phyloP scores from a whole-genome alignment of 2,329 filamentous ascomycete genomes.

The Colletotrichum costaricense region DNA sequence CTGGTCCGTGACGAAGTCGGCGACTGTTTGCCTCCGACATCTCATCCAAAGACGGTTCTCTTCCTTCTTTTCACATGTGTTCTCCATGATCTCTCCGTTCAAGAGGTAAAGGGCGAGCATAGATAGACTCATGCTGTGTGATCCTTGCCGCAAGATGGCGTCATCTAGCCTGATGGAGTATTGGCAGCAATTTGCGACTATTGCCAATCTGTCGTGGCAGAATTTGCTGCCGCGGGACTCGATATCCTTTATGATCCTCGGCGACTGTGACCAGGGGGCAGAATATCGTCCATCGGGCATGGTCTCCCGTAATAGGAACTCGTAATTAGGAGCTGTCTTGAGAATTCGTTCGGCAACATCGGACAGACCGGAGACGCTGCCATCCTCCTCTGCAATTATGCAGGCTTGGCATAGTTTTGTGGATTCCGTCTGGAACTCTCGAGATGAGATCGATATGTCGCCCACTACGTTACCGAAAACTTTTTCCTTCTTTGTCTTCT shows the following conservation, averaged over 20 bases:
- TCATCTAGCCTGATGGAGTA: constrained; percentile 1
- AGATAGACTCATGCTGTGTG: background rate
- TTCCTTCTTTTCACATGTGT: too few relatives aligned
- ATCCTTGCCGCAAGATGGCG: background rate
- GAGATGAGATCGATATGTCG: background rate
- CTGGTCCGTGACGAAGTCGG: background rate
- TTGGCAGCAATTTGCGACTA: constrained; percentile 8
- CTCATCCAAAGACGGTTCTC: accelerated
- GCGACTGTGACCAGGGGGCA: background rate
- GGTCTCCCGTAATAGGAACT: background rate
- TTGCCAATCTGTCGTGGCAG: background rate
- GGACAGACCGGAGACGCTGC: background rate
- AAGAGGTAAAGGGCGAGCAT: background rate
- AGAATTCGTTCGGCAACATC: background rate
- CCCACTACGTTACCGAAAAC: background rate
- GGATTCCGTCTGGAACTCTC: background rate
- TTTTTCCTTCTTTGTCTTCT: background rate
- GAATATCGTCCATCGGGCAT: background rate
- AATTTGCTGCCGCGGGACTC: background rate
- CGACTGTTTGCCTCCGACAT: background rate
- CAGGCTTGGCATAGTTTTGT: background rate
- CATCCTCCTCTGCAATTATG: background rate
- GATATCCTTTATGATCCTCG: background rate
- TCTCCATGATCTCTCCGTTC: background rate
- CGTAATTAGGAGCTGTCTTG: background rate